phyloP scores from a whole-genome alignment of 2,329 filamentous ascomycete species.

The Paramyrothecium roridum region DNA sequence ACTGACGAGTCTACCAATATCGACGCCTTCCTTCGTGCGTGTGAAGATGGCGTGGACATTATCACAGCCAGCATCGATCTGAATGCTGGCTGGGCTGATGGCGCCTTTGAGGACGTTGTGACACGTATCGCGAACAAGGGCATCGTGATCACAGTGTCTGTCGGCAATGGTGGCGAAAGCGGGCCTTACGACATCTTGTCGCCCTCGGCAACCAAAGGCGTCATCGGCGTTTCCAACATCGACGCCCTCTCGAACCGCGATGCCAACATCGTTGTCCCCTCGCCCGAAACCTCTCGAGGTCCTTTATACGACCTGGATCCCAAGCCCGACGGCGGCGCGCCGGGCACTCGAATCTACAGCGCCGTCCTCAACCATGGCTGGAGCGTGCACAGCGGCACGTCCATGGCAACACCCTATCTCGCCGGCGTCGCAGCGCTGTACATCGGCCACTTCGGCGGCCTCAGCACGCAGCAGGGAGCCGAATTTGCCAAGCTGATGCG shows the following conservation, averaged over 20 bases:
- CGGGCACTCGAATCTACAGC: constrained; percentile 40
- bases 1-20: no score
- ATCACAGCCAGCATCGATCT: background rate
- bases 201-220: no score
- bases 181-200: no score
- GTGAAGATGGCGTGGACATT: background rate
- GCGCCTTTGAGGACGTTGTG: no score
- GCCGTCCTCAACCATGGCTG: constrained; percentile 33
- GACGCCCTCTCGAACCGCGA: background rate
- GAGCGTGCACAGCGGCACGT: constrained; percentile 39
- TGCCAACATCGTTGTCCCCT: constrained; percentile 17
- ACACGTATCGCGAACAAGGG: no score
- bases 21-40: no score
- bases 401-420: constrained; percentile 44
- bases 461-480: no score
- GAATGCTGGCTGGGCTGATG: no score
- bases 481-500: no score
- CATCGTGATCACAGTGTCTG: no score
- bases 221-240: no score
- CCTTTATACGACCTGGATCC: constrained; percentile 33
- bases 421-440: constrained; percentile 37
- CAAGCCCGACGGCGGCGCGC: constrained; percentile 38
- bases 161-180: no score
- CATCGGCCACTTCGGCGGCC: constrained; percentile 26
- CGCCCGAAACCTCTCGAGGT: constrained; percentile 37